These are phyloP conservation scores for Colletotrichum echinochloae DNA, from an alignment of 2,329 filamentous ascomycete genomes.

Conservation along the genomic window DNA sequence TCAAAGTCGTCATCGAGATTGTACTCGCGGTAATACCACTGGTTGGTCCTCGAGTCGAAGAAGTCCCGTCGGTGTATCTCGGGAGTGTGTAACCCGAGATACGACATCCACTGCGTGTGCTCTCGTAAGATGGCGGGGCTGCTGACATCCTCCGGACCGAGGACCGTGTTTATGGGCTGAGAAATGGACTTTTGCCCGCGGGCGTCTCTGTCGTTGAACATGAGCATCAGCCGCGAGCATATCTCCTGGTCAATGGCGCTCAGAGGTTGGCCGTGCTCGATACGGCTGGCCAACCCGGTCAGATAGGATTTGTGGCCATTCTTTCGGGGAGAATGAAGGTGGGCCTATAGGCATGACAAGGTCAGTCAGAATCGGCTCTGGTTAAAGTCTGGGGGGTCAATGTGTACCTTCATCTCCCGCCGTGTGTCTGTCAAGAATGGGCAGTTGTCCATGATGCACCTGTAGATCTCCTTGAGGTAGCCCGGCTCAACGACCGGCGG, in stretches of 20 bases:
- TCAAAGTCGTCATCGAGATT: conserved; percentile 38
- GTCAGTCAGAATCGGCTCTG: background rate
- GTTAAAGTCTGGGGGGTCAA: background rate
- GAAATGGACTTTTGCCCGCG: conserved; percentile 38
- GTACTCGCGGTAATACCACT: conserved; percentile 37
- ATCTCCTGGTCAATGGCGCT: conserved; percentile 37
- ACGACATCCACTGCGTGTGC: conserved; percentile 39
- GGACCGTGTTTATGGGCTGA: conserved; percentile 30
- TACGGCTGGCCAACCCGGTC: conserved; percentile 21
- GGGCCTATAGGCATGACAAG: conserved; percentile 18
- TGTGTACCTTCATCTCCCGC: conserved; percentile 37
- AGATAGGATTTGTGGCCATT: conserved; percentile 37
- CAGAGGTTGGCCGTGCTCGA: conserved; percentile 31
- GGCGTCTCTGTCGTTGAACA: conserved; percentile 39
- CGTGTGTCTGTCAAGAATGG: conserved; percentile 33
- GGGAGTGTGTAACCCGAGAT: conserved; percentile 27
- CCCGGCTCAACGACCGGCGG: conserved; percentile 29
- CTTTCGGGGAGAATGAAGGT: conserved; percentile 35
- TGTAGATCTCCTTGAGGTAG: conserved; percentile 39
- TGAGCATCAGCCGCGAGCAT: conserved; percentile 35
- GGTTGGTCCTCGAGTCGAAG: conserved; percentile 24
- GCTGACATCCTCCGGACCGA: conserved; percentile 34
- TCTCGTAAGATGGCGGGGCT: conserved; percentile 33
- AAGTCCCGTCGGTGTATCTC: conserved; percentile 33
- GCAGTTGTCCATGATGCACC: conserved; percentile 40